Evolutionary conservation across 2,329 filamentous ascomycete species (phyloP), one percentile per base, ranked within the genome.

Genomic region (Thelonectria olida): DNA sequence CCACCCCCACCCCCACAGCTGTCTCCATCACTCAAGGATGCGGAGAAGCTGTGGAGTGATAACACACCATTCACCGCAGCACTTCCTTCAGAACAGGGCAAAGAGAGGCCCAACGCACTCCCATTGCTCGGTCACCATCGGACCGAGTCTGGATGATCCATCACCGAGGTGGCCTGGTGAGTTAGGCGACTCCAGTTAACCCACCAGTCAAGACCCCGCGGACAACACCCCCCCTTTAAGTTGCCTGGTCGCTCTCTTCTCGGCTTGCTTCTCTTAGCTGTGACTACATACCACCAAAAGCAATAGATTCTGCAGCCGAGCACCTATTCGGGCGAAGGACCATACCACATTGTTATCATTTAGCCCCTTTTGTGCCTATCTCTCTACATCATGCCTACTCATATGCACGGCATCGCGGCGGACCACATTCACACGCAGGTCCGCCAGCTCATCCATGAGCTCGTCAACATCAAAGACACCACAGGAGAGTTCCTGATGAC

Each of bases 391-490:
- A 75, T 75, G 73, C 73, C 73, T 36, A 67, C 72, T 45, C 72
- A 74, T 63, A 67, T 81, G 45, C 74, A 83, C 63, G 81, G 81
- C 51, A 75, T 85, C 73, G 78, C 80, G 62, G 75, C 82, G 19
- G 74, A 73, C 63, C 78, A 84, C 57, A 75, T 86, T 61, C 82
- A 86, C 71, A 75, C 75, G 65, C 82, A 86, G 60, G 88, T 94
- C 72, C 81, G 86, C 38, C 81, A 87, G 17, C 82, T 94, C 60
- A 93, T 92, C 68, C 78, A 90, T 72, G 91, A 92, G 71, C 82
- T 95, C 41, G 84, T 94, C 74, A 91, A 91, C 76, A 93, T 94
- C 78, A 87, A 88, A 71, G 92, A 95, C 78, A 84, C 83, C 38
- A 91, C 89, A 0, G 91, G 91, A 50, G 84, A 91, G 71, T 94